Evolutionary conservation across 2,329 filamentous ascomycete genomes (phyloP).

Genomic region (Talaromyces sp.): DNA sequence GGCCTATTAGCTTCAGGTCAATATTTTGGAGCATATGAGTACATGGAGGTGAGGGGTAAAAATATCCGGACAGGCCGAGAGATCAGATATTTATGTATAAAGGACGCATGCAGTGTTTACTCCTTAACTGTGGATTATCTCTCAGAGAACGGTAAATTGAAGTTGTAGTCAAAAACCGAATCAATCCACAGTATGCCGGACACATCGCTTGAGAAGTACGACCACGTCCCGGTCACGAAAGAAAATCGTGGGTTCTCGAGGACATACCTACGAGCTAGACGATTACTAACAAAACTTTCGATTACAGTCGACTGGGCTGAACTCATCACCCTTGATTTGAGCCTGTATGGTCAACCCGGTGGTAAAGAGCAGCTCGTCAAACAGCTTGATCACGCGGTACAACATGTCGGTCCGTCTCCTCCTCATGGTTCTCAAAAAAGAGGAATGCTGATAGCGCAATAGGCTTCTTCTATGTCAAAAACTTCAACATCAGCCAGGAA

Average conservation of each 20-base stretch:
- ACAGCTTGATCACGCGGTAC: slow-evolving; percentile 55
- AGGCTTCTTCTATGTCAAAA: slow-evolving; percentile 63
- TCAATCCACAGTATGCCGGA: slow-evolving; percentile 24
- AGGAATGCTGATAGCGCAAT: neutral
- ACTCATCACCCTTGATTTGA: slow-evolving; percentile 56
- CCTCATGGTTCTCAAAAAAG: neutral
- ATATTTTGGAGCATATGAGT: neutral
- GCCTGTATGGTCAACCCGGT: slow-evolving; percentile 52
- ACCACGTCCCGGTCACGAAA: slow-evolving; percentile 49
- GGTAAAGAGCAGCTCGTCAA: slow-evolving; percentile 55
- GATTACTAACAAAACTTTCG: slow-evolving; percentile 21
- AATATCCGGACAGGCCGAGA: neutral
- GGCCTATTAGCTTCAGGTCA: neutral
- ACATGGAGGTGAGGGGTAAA: neutral
- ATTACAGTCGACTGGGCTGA: slow-evolving; percentile 50
- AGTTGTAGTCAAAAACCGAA: neutral
- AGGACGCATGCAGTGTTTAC: neutral
- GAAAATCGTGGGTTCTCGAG: slow-evolving; percentile 30
- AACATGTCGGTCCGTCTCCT: slow-evolving; percentile 36
- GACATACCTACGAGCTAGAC: too few species aligned
- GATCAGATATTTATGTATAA: neutral
- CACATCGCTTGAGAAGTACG: slow-evolving; percentile 39
- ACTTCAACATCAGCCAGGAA: slow-evolving; percentile 60
- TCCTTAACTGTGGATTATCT: neutral
- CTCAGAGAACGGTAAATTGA: neutral